These are phyloP conservation scores for Wickerhamiella brachini DNA, from an alignment of 805 yeast species.

Conservation along the genomic window DNA sequence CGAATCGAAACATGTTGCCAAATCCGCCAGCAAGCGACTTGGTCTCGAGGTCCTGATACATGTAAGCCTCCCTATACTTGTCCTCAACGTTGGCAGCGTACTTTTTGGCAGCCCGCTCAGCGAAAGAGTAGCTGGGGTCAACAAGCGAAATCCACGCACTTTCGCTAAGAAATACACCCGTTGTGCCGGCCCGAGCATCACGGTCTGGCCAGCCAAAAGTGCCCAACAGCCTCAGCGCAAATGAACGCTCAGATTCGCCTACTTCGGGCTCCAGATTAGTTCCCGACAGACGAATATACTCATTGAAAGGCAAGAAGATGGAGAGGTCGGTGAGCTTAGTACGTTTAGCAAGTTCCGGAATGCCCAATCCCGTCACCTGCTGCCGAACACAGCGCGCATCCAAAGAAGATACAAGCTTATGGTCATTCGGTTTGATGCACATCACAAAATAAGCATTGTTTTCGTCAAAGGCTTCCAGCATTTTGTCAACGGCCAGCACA, in stretches of 20 bases:
- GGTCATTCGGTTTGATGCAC: slow-evolving; percentile 31
- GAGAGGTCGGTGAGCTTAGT: slow-evolving; percentile 27
- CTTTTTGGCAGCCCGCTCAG: slow-evolving; percentile 22
- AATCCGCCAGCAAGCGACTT: slow-evolving; percentile 24
- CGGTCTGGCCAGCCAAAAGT: slow-evolving; percentile 25
- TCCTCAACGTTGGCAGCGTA: slow-evolving; percentile 18
- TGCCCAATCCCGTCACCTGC: slow-evolving; percentile 29
- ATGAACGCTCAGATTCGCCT: slow-evolving; percentile 22
- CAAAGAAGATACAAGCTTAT: slow-evolving; percentile 24
- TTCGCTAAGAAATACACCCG: slow-evolving; percentile 30
- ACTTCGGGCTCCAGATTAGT: slow-evolving; percentile 1
- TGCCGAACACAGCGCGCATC: slow-evolving; percentile 32
- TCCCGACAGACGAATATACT: slow-evolving; percentile 18
- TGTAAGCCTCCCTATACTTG: slow-evolving; percentile 13
- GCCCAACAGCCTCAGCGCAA: slow-evolving; percentile 19
- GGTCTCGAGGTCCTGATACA: slow-evolving; percentile 24
- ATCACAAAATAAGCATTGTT: slow-evolving; percentile 29
- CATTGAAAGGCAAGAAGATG: slow-evolving; percentile 27
- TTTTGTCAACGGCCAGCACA: slow-evolving; percentile 23
- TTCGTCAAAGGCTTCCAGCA: slow-evolving; percentile 27
- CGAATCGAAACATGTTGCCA: slow-evolving; percentile 26
- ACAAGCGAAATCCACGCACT: slow-evolving; percentile 28
- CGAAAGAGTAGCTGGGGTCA: slow-evolving; percentile 26
- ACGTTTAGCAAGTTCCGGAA: slow-evolving; percentile 28
- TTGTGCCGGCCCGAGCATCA: slow-evolving; percentile 27